Base-by-base conservation (phyloP, 2,329 filamentous ascomycete genomes). In the Pseudopyrenochaeta lycopersici region DNA sequence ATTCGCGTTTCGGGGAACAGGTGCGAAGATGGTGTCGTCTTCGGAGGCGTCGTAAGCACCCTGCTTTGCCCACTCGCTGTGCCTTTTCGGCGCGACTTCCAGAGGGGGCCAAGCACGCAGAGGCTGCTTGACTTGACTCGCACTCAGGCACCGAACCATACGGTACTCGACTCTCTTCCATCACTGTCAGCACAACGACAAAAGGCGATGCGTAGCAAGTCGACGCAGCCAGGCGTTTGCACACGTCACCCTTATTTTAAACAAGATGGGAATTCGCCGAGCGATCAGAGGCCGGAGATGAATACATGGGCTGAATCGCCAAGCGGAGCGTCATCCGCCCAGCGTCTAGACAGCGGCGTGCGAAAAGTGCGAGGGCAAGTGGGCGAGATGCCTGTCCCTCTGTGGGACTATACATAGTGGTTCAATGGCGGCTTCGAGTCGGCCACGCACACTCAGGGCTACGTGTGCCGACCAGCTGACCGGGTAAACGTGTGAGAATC, bases 211-310 rank as follows among this genome's bases (percentile, higher is more conserved):
- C 33, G 42, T 46, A 50, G 49, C 52, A 42, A 50, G 21, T 32
- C 39, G 33, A 44, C 38, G 42, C 35, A 36, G 15, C 30, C 39
- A 44, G 38, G 51, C 40, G 17, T 45, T 30, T 27, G 45, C n/a
- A 39, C 31, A 49, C 45, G 41, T 54, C 40, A 54, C 14, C 40
- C 32, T 41, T 49, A 49, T 46, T 35, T 45, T 35, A 46, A 27
- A 23, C 40, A 40, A 45, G 27, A 36, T 35, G 35, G 41, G 21
- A 27, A 30, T 15, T 30, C 33, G 17, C 44, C 32, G 44, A 46
- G 14, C 14, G 15, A 33, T 40, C 44, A 38, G n/a, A 30, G 18
- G 12, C 29, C 32, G 33, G 51, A 49, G 35, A 54, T 53, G 50
- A 53, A 40, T 14, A 27, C 44, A 20, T 31, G n/a, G 44, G 9